phyloP scores from a whole-genome alignment of 1,139 yeast genomes.

The Yamadazyma diospyri region DNA sequence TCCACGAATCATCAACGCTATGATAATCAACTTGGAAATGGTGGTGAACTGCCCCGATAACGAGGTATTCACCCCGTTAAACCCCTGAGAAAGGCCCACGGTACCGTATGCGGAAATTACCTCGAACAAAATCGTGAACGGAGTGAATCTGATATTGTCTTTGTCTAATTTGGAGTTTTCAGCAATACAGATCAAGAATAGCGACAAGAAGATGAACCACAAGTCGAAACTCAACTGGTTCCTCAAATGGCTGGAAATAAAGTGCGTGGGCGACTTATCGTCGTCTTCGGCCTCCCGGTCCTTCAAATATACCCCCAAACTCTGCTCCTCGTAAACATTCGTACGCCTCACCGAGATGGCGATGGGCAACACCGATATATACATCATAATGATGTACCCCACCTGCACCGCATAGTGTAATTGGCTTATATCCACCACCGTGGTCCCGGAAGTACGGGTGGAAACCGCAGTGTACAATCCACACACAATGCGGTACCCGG shows the following conservation, averaged over 20 bases:
- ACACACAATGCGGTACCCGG: slow-evolving; percentile 67
- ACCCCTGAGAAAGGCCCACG: slow-evolving; percentile 88
- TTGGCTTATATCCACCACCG: slow-evolving; percentile 62
- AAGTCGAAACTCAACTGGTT: slow-evolving; percentile 90
- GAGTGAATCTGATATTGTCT: slow-evolving; percentile 50
- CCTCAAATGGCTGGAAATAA: slow-evolving; percentile 83
- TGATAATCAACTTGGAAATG: slow-evolving; percentile 77
- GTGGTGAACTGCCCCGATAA: slow-evolving; percentile 69
- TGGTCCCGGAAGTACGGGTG: slow-evolving; percentile 91
- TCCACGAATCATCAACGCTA: slow-evolving; percentile 91
- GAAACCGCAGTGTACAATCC: slow-evolving; percentile 90
- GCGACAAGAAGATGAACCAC: slow-evolving; percentile 88
- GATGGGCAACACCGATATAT: slow-evolving; percentile 90
- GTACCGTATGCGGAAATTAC: slow-evolving; percentile 95
- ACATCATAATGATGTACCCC: slow-evolving; percentile 95
- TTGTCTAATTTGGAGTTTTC: slow-evolving; percentile 64
- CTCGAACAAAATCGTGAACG: slow-evolving; percentile 79
- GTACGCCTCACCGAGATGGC: slow-evolving; percentile 96
- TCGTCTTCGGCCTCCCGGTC: slow-evolving; percentile 27
- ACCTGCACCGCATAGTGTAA: slow-evolving; percentile 92
- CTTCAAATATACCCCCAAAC: slow-evolving; percentile 75
- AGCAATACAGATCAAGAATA: slow-evolving; percentile 81
- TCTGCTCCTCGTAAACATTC: slow-evolving; percentile 95
- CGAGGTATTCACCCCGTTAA: slow-evolving; percentile 62
- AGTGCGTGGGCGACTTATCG: slow-evolving; percentile 46